These are phyloP conservation scores for Ustilago cynodontis DNA, from an alignment of 1,284 basidiomycete species.

Conservation along the genomic window DNA sequence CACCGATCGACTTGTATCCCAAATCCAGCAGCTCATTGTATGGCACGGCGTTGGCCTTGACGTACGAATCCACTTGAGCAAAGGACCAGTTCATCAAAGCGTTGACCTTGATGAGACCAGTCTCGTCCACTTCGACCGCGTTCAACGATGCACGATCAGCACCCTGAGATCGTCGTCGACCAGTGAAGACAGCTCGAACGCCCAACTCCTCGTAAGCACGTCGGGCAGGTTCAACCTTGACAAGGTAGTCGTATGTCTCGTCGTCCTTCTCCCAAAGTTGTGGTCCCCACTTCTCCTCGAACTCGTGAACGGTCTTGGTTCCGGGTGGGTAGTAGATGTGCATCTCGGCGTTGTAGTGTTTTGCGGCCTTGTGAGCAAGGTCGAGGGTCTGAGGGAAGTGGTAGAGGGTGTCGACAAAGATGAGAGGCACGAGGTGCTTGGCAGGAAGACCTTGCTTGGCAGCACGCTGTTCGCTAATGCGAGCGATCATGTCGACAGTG, in stretches of 20 bases:
- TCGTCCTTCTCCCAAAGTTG: constrained; percentile 91
- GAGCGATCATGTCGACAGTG: constrained; percentile 65
- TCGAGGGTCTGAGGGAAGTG: constrained; percentile 94
- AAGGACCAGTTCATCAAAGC: constrained; percentile 93
- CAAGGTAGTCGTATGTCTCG: constrained; percentile 87
- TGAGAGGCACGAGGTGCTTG: constrained; percentile 68
- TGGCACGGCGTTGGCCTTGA: constrained; percentile 85
- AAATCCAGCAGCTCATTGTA: constrained; percentile 88
- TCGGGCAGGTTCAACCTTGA: constrained; percentile 95
- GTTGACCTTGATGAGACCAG: constrained; percentile 93
- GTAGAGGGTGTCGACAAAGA: constrained; percentile 84
- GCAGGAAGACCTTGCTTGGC: constrained; percentile 30
- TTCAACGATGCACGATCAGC: constrained; percentile 84
- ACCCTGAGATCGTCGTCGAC: constrained; percentile 90
- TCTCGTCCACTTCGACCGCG: constrained; percentile 90
- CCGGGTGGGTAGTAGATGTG: constrained; percentile 84
- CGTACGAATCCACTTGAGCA: constrained; percentile 85
- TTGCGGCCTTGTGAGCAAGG: constrained; percentile 83
- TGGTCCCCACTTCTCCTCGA: constrained; percentile 84
- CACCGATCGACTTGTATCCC: constrained; percentile 94
- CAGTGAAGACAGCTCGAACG: constrained; percentile 92
- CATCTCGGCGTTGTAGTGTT: constrained; percentile 80
- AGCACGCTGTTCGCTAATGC: constrained; percentile 61
- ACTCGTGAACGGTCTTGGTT: constrained; percentile 79
- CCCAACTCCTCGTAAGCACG: constrained; percentile 85